Evolutionary conservation across 164 flowering plant species (phyloP).

Genomic region (Vitis cinerea): DNA sequence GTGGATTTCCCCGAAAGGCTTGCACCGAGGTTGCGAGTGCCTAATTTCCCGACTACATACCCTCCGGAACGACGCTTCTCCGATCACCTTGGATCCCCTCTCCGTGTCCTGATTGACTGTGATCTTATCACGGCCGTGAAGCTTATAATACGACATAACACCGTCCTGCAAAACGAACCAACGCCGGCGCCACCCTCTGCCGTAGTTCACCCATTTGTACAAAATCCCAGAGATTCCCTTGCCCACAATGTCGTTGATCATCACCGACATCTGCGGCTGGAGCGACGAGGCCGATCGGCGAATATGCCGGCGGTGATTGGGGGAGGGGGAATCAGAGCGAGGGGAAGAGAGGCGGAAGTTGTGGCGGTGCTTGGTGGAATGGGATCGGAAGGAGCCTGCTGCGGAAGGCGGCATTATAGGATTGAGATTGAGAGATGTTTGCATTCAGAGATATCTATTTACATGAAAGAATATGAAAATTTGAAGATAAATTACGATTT

Average conservation of each 20-base stretch:
- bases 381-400: no score
- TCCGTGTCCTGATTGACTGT: slow-evolving; percentile 38
- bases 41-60: slow-evolving; percentile 22
- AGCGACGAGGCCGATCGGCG: no score
- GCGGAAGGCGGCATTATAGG: no score
- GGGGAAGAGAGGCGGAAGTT: no score
- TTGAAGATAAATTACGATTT: no score
- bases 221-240: slow-evolving; percentile 57
- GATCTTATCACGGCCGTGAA: slow-evolving; percentile 66
- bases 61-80: slow-evolving; percentile 44
- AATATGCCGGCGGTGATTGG: no score
- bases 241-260: slow-evolving; percentile 48
- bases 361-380: no score
- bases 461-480: no score
- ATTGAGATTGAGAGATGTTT: no score
- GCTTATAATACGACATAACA: slow-evolving; percentile 60
- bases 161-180: slow-evolving; percentile 70
- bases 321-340: no score
- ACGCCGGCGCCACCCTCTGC: slow-evolving; percentile 69
- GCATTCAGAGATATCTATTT: no score
- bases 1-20: slow-evolving; percentile 63
- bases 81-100: slow-evolving; percentile 54
- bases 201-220: slow-evolving; percentile 80
- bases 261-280: slow-evolving; percentile 15
- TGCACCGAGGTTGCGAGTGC: slow-evolving; percentile 21